These are phyloP conservation scores for Leccinellum albellum DNA, from an alignment of 768 basidiomycete species.

Conservation along the genomic window DNA sequence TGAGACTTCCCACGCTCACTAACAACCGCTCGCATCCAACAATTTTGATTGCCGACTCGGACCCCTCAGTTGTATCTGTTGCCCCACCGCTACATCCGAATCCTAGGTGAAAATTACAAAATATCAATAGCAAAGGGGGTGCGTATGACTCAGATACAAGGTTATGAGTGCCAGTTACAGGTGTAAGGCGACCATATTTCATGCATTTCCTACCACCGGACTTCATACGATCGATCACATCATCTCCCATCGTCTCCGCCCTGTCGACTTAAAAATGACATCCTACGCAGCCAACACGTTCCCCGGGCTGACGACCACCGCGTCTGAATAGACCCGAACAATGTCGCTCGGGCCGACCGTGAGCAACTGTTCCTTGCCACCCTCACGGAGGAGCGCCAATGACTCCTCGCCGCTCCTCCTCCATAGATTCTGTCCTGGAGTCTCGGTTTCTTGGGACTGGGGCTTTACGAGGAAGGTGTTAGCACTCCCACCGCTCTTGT, in stretches of 20 bases:
- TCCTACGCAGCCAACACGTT: not conserved
- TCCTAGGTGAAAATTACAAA: too few species aligned
- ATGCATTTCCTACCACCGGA: not conserved
- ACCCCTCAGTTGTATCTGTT: too few species aligned
- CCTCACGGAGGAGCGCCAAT: constrained; percentile 1
- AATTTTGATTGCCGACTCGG: too few species aligned
- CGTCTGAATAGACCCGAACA: constrained; percentile 10
- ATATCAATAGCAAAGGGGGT: too few species aligned
- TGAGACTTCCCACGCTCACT: too few species aligned
- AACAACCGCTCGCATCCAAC: too few species aligned
- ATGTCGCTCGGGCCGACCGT: constrained; percentile 10
- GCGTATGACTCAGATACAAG: too few species aligned
- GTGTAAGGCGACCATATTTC: too few species aligned
- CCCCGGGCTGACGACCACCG: constrained; percentile 10
- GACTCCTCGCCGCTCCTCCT: constrained; percentile 5
- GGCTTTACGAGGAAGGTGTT: not conserved
- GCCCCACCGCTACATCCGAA: too few species aligned
- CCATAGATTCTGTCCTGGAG: constrained; percentile 2
- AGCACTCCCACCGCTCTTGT: constrained; percentile 2
- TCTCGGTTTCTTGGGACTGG: not conserved
- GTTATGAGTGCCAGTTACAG: too few species aligned
- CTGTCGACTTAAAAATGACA: not conserved
- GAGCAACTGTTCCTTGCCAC: constrained; percentile 6
- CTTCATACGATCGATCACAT: not conserved
- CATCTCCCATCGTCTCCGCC: not conserved